phyloP scores from a whole-genome alignment of 1,139 yeast genomes.

The Geotrichum cucujoidarum region DNA sequence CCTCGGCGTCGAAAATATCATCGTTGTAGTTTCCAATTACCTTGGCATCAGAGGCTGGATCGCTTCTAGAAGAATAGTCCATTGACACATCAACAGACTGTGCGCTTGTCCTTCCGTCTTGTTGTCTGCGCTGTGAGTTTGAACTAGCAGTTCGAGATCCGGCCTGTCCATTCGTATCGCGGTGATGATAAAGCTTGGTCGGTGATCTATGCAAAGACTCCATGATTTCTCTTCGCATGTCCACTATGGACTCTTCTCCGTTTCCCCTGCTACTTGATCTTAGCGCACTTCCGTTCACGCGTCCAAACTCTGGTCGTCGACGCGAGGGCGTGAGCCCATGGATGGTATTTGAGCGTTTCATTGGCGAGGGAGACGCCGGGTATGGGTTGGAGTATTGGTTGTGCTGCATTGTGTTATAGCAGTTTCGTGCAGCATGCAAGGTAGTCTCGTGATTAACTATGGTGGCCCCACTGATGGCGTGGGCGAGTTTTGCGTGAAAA shows the following conservation, averaged over 20 bases:
- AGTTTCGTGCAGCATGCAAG: too few species aligned
- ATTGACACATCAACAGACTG: neutral
- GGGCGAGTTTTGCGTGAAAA: too few species aligned
- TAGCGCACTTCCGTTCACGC: neutral
- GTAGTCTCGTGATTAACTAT: too few species aligned
- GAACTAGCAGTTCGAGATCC: neutral
- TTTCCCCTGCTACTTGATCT: neutral
- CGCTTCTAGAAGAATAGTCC: neutral
- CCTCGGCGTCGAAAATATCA: constrained; percentile 4
- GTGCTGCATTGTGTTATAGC: too few species aligned
- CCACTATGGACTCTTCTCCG: constrained; percentile 7
- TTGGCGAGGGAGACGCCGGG: neutral
- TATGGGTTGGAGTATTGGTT: too few species aligned
- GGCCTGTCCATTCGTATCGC: neutral
- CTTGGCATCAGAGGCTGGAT: neutral
- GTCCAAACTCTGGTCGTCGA: neutral
- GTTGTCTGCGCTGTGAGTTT: neutral
- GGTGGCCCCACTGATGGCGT: too few species aligned
- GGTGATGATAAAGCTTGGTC: constrained; percentile 12
- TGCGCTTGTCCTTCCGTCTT: neutral
- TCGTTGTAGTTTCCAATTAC: constrained; percentile 6
- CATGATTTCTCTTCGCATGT: constrained; percentile 17
- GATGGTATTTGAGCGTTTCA: constrained; percentile 6
- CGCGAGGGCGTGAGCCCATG: constrained; percentile 5
- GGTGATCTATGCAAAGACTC: constrained; percentile 16